phyloP scores from a whole-genome alignment of 2,329 filamentous ascomycete genomes.

The Fusarium circinatum region DNA sequence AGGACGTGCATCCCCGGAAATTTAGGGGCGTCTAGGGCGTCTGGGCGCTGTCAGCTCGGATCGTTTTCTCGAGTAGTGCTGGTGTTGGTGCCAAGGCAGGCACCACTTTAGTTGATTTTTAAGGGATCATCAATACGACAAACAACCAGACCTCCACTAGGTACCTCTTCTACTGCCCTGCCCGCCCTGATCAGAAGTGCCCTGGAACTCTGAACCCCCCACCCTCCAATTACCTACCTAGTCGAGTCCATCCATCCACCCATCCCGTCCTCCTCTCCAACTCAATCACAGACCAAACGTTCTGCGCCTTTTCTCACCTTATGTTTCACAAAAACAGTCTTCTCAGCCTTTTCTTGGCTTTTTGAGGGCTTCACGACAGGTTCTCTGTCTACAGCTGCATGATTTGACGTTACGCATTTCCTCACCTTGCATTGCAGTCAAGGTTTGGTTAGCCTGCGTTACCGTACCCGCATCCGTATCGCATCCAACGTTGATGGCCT shows the following conservation, averaged over 20 bases:
- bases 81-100: slow-evolving; percentile 23
- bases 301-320: slow-evolving; percentile 14
- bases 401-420: not conserved
- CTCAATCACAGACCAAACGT: slow-evolving; percentile 25
- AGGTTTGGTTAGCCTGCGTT: slow-evolving; percentile 3
- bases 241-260: not conserved
- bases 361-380: slow-evolving; percentile 13
- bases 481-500: slow-evolving; percentile 27
- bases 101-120: not conserved
- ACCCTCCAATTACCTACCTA: not conserved
- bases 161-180: not conserved
- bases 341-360: slow-evolving; percentile 32
- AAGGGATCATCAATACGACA: slow-evolving; percentile 27
- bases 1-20: slow-evolving; percentile 9
- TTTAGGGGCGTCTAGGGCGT: slow-evolving; percentile 7
- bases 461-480: slow-evolving; percentile 1
- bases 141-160: not conserved
- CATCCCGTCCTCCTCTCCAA: not conserved
- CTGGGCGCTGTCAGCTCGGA: slow-evolving; percentile 19
- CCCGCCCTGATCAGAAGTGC: not conserved
- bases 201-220: not conserved
- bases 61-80: slow-evolving; percentile 5
- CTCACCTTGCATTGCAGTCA: not conserved
- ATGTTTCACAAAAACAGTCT: slow-evolving; percentile 35
- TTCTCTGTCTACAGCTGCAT: slow-evolving; percentile 20